Percentiles rank a stretch among this genome's conserved stretches.
Evolutionary conservation across 2,329 filamentous ascomycete genomes (phyloP).

Genomic region (Trichoderma gracile): DNA sequence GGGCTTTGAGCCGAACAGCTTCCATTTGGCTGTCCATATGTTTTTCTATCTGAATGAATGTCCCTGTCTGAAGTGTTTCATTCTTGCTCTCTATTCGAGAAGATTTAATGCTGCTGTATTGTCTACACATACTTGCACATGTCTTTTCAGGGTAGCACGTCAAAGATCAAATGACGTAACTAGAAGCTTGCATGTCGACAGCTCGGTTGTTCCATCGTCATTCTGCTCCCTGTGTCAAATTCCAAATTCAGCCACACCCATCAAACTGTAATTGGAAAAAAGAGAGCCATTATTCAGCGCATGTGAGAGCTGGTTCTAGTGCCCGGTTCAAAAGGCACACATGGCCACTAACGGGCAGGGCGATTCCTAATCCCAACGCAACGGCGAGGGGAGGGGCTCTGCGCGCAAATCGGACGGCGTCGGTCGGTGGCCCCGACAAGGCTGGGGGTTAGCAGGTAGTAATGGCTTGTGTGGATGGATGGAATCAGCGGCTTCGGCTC

Average conservation of each 20-base stretch:
- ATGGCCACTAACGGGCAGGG: neutral
- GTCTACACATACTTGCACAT: no score
- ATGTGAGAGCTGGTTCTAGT: neutral
- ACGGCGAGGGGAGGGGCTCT: no score
- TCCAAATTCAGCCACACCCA: neutral
- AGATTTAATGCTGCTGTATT: no score
- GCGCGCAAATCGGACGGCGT: neutral
- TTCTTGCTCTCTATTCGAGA: no score
- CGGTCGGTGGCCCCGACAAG: neutral
- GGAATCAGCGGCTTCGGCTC: conserved; percentile 19
- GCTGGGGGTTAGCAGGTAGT: neutral
- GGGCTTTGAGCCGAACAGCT: neutral
- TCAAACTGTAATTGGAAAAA: neutral
- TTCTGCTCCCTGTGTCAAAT: neutral
- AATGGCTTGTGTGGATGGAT: no score
- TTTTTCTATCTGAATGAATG: no score
- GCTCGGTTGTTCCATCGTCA: neutral
- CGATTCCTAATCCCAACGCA: conserved; percentile 11
- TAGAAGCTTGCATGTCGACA: neutral
- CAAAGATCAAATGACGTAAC: conserved; percentile 7
- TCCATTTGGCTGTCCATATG: no score
- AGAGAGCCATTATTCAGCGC: conserved; percentile 8
- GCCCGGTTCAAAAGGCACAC: neutral
- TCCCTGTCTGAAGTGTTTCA: no score
- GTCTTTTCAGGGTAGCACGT: neutral